Percentiles rank a stretch among this genome's conserved stretches.
Evolutionary conservation across 306 rosid genomes (phyloP).

Genomic region (Begonia masoniana): DNA sequence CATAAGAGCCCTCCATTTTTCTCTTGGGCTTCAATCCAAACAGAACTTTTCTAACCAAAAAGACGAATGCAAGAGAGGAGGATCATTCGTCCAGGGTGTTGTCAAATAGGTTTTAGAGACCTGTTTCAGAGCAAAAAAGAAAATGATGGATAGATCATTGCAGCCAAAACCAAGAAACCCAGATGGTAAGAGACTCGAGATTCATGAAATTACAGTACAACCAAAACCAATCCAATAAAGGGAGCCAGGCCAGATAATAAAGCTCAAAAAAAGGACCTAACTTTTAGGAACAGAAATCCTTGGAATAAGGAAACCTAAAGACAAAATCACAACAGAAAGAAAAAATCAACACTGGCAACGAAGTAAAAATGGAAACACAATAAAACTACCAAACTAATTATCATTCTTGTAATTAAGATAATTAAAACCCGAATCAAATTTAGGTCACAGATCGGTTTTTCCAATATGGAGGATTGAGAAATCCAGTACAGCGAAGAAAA

Average conservation of each 20-base stretch:
- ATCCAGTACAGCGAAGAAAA: not conserved
- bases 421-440: not conserved
- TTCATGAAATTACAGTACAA: constrained; percentile 1
- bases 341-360: not conserved
- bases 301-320: not conserved
- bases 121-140: constrained; percentile 1
- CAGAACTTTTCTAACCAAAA: constrained; percentile 2
- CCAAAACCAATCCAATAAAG: constrained; percentile 1
- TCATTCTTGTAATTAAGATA: not conserved
- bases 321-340: constrained; percentile 8
- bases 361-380: not conserved
- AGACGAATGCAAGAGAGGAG: constrained; percentile 1
- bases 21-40: too few relatives aligned
- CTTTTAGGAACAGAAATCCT: constrained; percentile 5
- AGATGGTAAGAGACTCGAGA: not conserved
- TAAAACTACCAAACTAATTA: not conserved
- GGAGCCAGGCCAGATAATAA: constrained; percentile 5
- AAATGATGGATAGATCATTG: not conserved
- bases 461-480: not conserved
- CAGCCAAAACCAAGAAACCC: not conserved
- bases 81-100: not conserved
- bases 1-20: constrained; percentile 31
- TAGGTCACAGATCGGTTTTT: too few relatives aligned
- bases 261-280: constrained; percentile 9
- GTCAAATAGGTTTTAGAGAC: not conserved